Evolutionary conservation across 495 filamentous ascomycete genomes (phyloP), one percentile per base, ranked within the genome.

Genomic region (Hypoxylon lienhwacheense): DNA sequence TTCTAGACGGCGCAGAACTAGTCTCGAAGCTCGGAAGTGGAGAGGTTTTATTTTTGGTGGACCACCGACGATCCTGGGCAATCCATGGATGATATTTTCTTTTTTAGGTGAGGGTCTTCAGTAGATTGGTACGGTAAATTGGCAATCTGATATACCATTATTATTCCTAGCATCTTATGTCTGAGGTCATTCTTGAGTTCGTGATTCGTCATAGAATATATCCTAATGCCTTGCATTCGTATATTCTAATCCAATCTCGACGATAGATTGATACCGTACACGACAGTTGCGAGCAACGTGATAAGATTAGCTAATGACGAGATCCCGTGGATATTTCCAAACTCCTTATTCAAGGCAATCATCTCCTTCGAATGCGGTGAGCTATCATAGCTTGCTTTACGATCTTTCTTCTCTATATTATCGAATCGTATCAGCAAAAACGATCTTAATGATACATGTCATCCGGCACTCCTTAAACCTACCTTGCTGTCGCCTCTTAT

Each of bases 351-450:
- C 65, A 97, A 67, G 19, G 75, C 76, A 53, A 77, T 54, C 91
- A 96, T 96, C 72, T 88, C 88, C 66, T 85, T 78, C 4, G 85
- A 89, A 56, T 91, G 86, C 24, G 88, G 83, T 11, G 79, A 77
- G 17, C 74, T 67, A 47, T 96, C 90, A 55, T 89, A 85, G 69
- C 81, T 84, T 66, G 82, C 85, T 78, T 93, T 96, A 47, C 89
- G 88, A 66, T 96, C 92, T 48, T 76, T 74, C 35, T 53, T 66
- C 49, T 75, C 70, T 76, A 39, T 22, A 26, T 7, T 7, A 33
- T 15, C 37, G 10, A 55, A 1, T n/a, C 16, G 35, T 25, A 39
- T 68, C 53, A 65, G 58, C 40, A 15, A 49, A 24, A 39, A n/a
- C 17, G 5, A 5, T 24, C 22, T 17, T 5, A 20, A 21, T 19